Evolutionary conservation across 129 eudicot species (phyloP).

Genomic region (Flaveria brownii): DNA sequence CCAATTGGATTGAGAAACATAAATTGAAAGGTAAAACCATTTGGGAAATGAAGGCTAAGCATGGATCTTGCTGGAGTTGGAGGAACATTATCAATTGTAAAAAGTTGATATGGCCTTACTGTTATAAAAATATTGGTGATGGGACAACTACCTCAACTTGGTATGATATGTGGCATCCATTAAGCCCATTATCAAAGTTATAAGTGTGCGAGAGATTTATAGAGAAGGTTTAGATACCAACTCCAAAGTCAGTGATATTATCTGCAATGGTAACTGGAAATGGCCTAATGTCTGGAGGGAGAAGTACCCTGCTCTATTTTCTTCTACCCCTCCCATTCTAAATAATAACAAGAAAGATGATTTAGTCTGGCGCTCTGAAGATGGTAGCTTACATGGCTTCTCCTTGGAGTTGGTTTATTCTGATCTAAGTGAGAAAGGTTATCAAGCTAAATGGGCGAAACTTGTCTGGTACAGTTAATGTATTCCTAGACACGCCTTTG

Average conservation of each 20-base stretch:
- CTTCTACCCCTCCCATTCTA: not conserved
- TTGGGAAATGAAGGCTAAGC: not conserved
- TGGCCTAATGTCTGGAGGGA: not conserved
- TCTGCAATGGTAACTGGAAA: not conserved
- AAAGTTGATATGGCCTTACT: not conserved
- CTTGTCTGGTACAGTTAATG: not conserved
- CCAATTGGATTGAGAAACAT: not conserved
- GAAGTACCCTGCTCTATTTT: not conserved
- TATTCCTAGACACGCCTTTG: not conserved
- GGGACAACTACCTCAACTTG: not conserved
- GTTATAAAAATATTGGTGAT: not conserved
- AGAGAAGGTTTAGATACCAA: not conserved
- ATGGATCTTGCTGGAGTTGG: not conserved
- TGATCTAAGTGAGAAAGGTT: not conserved
- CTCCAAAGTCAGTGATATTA: not conserved
- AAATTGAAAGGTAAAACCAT: not conserved
- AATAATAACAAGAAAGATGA: not conserved
- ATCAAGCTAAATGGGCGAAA: not conserved
- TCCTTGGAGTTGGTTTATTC: not conserved
- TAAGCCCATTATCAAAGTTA: not conserved
- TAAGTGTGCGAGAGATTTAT: not conserved
- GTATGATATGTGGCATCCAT: not conserved
- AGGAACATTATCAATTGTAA: not conserved
- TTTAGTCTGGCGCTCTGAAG: not conserved
- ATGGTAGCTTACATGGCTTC: not conserved